Conservation (phyloP, 139 green algal species). For the Volvox africanus region DNA sequence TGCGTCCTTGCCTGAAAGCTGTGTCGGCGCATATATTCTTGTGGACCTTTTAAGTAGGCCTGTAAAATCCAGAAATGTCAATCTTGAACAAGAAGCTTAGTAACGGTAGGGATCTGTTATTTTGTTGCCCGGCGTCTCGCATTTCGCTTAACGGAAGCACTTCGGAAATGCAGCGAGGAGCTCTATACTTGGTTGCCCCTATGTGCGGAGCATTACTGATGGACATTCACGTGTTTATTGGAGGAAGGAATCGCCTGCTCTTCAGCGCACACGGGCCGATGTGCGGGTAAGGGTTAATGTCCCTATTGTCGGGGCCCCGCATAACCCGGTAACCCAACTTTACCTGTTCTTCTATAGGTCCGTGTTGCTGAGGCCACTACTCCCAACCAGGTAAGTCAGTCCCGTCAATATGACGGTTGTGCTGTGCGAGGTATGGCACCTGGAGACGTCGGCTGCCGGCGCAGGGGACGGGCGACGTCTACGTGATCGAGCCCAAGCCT, state of each 20-base stretch:
- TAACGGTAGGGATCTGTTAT: background rate
- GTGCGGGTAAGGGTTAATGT: slow-evolving; percentile 3
- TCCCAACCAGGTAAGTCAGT: slow-evolving; percentile 26
- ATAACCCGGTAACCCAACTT: background rate
- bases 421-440: background rate
- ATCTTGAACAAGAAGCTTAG: background rate
- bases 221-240: background rate
- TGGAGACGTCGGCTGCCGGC: background rate
- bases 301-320: too few relatives aligned
- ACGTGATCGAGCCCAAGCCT: slow-evolving; percentile 76
- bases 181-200: background rate
- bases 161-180: slow-evolving; percentile 5
- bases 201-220: background rate
- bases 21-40: background rate
- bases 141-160: background rate
- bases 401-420: background rate
- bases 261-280: background rate
- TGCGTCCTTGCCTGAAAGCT: background rate
- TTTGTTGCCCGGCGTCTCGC: background rate
- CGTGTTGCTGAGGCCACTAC: slow-evolving; percentile 17
- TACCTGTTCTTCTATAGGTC: background rate
- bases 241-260: background rate
- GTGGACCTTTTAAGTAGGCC: background rate
- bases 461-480: slow-evolving; percentile 65
- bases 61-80: slow-evolving; percentile 14